Conservation (phyloP, 257 asterid genomes). For the Nicotiana attenuata region DNA sequence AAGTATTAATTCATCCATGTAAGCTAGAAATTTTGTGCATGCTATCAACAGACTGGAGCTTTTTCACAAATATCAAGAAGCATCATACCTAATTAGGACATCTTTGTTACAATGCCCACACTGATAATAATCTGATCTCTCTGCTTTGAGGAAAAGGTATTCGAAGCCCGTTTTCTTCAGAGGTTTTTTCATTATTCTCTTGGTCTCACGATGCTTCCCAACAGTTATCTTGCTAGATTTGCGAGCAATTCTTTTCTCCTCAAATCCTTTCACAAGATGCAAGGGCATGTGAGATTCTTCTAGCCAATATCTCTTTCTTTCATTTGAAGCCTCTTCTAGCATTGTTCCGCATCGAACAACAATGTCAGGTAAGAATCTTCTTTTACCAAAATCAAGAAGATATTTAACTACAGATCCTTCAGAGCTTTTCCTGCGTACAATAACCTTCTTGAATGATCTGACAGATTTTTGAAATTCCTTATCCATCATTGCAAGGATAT, state of each 20-base stretch:
- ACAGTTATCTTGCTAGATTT: conserved; percentile 46
- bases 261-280: conserved; percentile 75
- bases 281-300: conserved; percentile 82
- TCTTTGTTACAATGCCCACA: conserved; percentile 80
- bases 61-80: neutral
- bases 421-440: conserved; percentile 67
- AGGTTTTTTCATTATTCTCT: conserved; percentile 27
- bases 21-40: neutral
- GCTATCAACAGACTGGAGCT: neutral
- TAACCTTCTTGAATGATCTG: conserved; percentile 71
- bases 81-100: conserved; percentile 61
- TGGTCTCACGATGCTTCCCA: conserved; percentile 38
- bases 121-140: conserved; percentile 44
- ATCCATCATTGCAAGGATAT: conserved; percentile 39
- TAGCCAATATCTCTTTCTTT: conserved; percentile 82
- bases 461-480: conserved; percentile 53
- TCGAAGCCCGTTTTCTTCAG: conserved; percentile 58
- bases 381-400: conserved; percentile 94
- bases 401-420: conserved; percentile 57
- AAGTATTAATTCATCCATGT: neutral
- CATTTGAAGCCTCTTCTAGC: conserved; percentile 58
- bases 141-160: conserved; percentile 76
- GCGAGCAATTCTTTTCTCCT: conserved; percentile 79
- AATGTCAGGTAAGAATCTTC: conserved; percentile 82
- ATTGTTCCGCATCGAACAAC: conserved; percentile 62